Conservation (phyloP, 495 filamentous ascomycete genomes). For the Aspergillus diversus region DNA sequence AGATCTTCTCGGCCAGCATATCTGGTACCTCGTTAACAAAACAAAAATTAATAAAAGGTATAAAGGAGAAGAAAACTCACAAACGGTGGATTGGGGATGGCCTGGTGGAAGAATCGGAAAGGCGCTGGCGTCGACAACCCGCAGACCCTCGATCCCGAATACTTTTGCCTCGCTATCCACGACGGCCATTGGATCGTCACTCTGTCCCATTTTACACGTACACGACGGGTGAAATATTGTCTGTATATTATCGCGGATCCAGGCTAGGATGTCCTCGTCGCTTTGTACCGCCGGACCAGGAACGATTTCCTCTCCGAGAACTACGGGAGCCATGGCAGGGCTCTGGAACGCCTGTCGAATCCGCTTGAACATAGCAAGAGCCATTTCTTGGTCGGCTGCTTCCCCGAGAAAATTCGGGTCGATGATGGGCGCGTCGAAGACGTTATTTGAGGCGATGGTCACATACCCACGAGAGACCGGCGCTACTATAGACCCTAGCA, state of each 20-base stretch:
- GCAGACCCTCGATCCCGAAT: conserved; percentile 51
- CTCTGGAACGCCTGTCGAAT: conserved; percentile 47
- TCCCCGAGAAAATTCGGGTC: conserved; percentile 57
- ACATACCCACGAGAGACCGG: conserved; percentile 60
- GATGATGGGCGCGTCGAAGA: conserved; percentile 52
- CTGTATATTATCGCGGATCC: conserved; percentile 41
- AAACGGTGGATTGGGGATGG: conserved; percentile 54
- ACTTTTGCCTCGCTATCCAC: conserved; percentile 58
- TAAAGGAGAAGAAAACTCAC: conserved; percentile 23
- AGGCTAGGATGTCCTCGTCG: conserved; percentile 55
- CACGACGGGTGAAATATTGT: conserved; percentile 55
- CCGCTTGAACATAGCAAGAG: conserved; percentile 58
- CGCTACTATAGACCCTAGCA: conserved; percentile 46
- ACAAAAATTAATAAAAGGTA: neutral
- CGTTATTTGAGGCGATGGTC: conserved; percentile 49
- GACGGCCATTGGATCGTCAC: conserved; percentile 55
- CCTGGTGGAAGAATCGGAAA: conserved; percentile 59
- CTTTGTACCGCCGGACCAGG: conserved; percentile 52
- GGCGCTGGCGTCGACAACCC: conserved; percentile 61
- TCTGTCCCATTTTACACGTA: conserved; percentile 60
- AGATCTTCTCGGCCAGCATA: conserved; percentile 61
- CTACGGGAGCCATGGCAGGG: conserved; percentile 42
- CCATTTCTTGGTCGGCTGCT: conserved; percentile 53
- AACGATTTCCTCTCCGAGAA: conserved; percentile 49
- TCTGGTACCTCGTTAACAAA: conserved; percentile 23